Evolutionary conservation across 1,284 basidiomycete genomes (phyloP).

Genomic region (Malassezia sp.): DNA sequence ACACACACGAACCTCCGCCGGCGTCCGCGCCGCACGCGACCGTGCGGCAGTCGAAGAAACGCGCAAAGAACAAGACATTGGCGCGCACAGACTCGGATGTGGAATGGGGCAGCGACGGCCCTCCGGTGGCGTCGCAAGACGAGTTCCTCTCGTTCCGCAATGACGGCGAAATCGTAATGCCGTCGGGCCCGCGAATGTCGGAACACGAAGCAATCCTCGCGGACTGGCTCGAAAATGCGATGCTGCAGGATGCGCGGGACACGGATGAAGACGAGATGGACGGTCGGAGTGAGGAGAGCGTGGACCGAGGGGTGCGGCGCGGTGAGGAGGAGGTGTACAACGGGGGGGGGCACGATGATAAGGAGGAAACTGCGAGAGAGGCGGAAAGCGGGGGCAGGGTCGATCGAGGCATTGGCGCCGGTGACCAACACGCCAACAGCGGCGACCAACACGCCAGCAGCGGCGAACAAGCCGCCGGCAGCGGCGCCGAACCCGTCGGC

Average conservation of each 20-base stretch:
- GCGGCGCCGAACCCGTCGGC: no score
- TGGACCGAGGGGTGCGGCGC: no score
- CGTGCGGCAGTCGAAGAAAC: conserved; percentile 9
- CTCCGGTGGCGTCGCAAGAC: conserved; percentile 15
- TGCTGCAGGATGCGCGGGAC: conserved; percentile 11
- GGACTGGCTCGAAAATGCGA: conserved; percentile 40
- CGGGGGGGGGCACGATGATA: conserved; percentile 3
- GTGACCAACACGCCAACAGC: no score
- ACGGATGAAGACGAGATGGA: conserved; percentile 5
- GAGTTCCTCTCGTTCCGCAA: conserved; percentile 5
- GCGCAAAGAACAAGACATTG: conserved; percentile 10
- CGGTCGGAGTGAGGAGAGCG: no score
- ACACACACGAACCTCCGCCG: no score
- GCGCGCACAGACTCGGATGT: conserved; percentile 29
- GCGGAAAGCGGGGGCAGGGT: no score
- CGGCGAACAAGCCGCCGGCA: no score
- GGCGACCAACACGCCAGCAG: no score
- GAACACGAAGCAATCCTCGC: conserved; percentile 34
- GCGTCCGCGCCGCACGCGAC: no score
- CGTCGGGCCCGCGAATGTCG: conserved; percentile 14
- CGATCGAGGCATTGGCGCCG: conserved; percentile 5
- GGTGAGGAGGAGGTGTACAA: conserved; percentile 13
- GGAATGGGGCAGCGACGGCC: conserved; percentile 41
- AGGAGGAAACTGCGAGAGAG: no score
- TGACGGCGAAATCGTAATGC: conserved; percentile 3